Percentiles rank a stretch among this genome's conserved stretches.
These are phyloP conservation scores for Penicillium capsulatum DNA, from an alignment of 2,329 filamentous ascomycete species.

Conservation along the genomic window DNA sequence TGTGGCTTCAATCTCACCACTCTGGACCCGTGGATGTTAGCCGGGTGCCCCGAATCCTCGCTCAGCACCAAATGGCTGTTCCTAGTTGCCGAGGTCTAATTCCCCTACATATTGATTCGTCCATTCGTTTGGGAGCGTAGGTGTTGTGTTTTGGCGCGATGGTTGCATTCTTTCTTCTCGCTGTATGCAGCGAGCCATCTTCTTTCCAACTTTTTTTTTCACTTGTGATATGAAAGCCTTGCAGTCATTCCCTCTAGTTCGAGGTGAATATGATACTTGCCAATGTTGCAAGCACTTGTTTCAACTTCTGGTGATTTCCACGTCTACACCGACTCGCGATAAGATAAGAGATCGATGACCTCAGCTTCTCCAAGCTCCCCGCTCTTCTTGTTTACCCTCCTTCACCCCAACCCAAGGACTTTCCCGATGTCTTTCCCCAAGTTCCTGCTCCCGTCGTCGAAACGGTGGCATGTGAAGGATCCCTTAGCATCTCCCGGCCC, in stretches of 20 bases:
- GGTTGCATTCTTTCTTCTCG: background rate
- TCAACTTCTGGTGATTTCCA: background rate
- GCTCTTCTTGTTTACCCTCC: background rate
- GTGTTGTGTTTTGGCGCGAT: background rate
- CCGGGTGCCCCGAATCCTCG: conserved; percentile 54
- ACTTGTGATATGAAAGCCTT: no score
- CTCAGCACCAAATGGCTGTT: conserved; percentile 79
- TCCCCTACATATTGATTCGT: background rate
- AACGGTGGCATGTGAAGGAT: conserved; percentile 27
- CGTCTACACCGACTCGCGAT: background rate
- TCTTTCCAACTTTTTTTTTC: no score
- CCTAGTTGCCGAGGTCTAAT: conserved; percentile 78
- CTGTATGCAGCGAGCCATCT: no score
- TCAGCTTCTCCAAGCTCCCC: background rate
- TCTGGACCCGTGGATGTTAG: conserved; percentile 64
- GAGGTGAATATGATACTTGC: no score
- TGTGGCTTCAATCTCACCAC: conserved; percentile 84
- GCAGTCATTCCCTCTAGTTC: no score
- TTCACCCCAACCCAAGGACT: conserved; percentile 6
- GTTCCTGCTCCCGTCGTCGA: conserved; percentile 50
- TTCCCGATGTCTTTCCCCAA: conserved; percentile 45
- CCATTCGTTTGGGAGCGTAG: background rate
- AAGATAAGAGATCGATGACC: background rate
- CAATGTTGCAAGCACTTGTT: no score
- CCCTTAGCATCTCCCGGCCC: conserved; percentile 4